Evolutionary conservation across 805 yeast species (phyloP), one percentile per base, ranked within the genome.

Genomic region (Kuraishia hungarica): DNA sequence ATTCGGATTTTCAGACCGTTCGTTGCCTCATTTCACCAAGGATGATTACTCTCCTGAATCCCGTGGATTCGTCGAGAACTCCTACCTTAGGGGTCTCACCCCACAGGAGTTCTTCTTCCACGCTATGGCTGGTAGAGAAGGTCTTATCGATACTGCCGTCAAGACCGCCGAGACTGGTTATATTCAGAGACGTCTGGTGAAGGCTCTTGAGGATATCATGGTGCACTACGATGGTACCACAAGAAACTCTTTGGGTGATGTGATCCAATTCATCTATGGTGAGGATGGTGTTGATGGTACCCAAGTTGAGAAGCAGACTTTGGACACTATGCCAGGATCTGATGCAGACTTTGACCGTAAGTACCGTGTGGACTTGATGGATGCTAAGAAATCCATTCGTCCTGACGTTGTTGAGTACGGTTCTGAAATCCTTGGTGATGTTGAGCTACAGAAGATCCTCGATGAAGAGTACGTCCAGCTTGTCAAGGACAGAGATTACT

Each of bases 51-150:
- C 97, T 53, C 98, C 99, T 22, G 99, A 94, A 72, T 93, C 98
- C 2, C 91, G 91, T 70, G 99, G 99, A 63, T 94, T 94, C 65
- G 96, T 94, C 58, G 97, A 96, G 72, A 94, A 94, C 69, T 94
- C 99, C 15, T 94, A 94, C 68, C 79, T 93, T 68, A 85, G 98
- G 77, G 99, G 99, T 46, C 79, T 94, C 66, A 92, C 99, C 5
- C 99, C 99, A 39, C 98, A 94, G 72, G 99, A 94, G 72, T 94
- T 94, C 72, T 92, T 94, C 71, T 94, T 94, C 86, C 99, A 94
- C 71, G 97, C 98, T 54, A 94, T 94, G 97, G 98, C 99, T 67
- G 99, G 99, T 78, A 90, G 99, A 81, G 99, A 94, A 77, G 99
- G 99, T 79, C 79, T 94, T 69, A 96, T 94, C 70, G 99, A 94